Conservation (phyloP, 495 filamentous ascomycete species). For the Aspergillus biplanus region DNA sequence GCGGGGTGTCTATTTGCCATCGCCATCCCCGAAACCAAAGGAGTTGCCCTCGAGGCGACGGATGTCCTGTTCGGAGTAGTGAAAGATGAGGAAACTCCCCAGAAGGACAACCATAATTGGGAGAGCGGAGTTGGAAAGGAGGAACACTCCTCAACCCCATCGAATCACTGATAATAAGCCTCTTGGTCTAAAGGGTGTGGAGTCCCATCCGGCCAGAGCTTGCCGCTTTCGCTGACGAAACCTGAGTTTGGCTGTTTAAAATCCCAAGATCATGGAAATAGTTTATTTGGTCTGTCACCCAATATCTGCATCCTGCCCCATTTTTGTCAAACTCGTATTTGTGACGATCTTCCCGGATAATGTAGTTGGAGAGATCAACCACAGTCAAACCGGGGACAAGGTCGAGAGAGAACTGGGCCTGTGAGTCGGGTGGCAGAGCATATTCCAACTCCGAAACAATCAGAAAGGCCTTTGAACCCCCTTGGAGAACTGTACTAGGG, state of each 20-base stretch:
- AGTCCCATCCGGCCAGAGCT: neutral
- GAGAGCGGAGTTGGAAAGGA: neutral
- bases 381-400: conserved; percentile 22
- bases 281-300: neutral
- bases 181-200: neutral
- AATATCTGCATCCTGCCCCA: neutral
- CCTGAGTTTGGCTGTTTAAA: neutral
- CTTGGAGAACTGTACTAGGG: conserved; percentile 14
- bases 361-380: neutral
- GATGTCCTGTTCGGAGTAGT: conserved; percentile 48
- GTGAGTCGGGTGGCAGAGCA: conserved; percentile 3
- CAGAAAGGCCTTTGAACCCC: conserved; percentile 17
- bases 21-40: conserved; percentile 65
- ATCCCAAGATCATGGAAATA: neutral
- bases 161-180: neutral
- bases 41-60: conserved; percentile 53
- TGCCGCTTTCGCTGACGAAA: neutral
- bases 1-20: conserved; percentile 39
- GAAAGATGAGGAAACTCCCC: neutral
- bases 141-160: neutral
- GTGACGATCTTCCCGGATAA: neutral
- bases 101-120: conserved; percentile 23
- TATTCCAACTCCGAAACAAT: conserved; percentile 19
- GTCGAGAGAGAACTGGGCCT: conserved; percentile 25
- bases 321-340: neutral